Percentiles rank a stretch among this genome's conserved stretches.
Conservation (phyloP, 208 protist genomes). For the Trypanosoma lewisi region DNA sequence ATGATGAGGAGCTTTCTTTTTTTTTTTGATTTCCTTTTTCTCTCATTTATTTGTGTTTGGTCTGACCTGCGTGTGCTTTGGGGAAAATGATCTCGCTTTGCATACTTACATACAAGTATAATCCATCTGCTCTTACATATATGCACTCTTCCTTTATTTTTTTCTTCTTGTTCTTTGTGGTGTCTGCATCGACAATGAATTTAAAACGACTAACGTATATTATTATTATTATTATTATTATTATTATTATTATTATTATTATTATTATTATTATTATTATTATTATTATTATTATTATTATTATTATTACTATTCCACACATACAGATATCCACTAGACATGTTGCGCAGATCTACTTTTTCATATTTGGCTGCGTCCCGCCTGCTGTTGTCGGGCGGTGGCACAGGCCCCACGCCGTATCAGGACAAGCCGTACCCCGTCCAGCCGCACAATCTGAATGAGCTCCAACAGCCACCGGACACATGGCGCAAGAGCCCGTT, state of each 20-base stretch:
- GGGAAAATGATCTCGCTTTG: background rate
- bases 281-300: constrained; percentile 16
- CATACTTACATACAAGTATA: background rate
- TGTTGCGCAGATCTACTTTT: constrained; percentile 78
- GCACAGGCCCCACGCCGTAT: constrained; percentile 65
- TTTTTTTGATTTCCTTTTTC: constrained; percentile 10
- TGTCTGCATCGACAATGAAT: too few species aligned
- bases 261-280: too few species aligned
- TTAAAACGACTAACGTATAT: too few species aligned
- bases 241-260: too few species aligned
- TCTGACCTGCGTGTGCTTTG: background rate
- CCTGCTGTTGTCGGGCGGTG: constrained; percentile 49
- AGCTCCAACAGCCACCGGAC: constrained; percentile 76
- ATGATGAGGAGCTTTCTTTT: background rate
- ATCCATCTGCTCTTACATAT: background rate
- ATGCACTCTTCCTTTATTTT: background rate
- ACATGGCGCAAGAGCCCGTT: constrained; percentile 84
- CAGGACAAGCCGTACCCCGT: constrained; percentile 85
- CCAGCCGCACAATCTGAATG: constrained; percentile 77
- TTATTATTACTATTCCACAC: background rate
- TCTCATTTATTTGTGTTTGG: background rate
- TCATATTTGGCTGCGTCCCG: constrained; percentile 63
- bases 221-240: too few species aligned
- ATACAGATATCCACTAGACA: constrained; percentile 23
- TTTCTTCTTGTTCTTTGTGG: background rate